Evolutionary conservation across 345 rosid genomes (phyloP).

Genomic region (Hibiscus syriacus): DNA sequence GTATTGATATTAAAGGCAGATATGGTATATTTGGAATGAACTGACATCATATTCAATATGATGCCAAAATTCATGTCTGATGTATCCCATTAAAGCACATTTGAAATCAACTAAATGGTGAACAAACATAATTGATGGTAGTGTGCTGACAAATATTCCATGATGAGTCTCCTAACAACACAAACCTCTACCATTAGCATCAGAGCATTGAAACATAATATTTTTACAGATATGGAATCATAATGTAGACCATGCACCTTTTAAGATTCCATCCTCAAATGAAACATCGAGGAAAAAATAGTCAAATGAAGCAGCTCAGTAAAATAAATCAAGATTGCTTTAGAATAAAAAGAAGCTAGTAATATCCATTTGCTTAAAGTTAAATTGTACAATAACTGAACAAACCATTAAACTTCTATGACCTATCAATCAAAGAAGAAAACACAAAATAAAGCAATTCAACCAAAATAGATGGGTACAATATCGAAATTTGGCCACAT

Average conservation of each 20-base stretch:
- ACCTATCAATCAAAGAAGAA: background rate
- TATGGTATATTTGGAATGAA: background rate
- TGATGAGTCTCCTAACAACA: background rate
- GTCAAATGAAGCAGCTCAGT: background rate
- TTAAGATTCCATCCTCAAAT: background rate
- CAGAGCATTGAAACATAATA: background rate
- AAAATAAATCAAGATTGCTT: background rate
- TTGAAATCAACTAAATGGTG: background rate
- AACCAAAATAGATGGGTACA: background rate
- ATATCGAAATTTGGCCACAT: background rate
- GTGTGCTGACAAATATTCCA: background rate
- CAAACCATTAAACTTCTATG: background rate
- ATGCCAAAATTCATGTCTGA: background rate
- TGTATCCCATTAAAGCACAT: background rate
- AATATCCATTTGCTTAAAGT: background rate
- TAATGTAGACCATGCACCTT: background rate
- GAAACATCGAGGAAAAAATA: background rate
- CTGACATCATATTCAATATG: background rate
- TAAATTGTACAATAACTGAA: background rate
- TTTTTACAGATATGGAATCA: background rate
- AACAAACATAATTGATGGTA: background rate
- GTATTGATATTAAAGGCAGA: background rate
- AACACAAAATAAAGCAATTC: background rate
- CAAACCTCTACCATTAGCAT: background rate
- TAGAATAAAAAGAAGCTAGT: background rate